Percentiles rank a stretch among this genome's conserved stretches.
Evolutionary conservation across 23 red algal genomes (phyloP).

Genomic region (Chondrus crispus): DNA sequence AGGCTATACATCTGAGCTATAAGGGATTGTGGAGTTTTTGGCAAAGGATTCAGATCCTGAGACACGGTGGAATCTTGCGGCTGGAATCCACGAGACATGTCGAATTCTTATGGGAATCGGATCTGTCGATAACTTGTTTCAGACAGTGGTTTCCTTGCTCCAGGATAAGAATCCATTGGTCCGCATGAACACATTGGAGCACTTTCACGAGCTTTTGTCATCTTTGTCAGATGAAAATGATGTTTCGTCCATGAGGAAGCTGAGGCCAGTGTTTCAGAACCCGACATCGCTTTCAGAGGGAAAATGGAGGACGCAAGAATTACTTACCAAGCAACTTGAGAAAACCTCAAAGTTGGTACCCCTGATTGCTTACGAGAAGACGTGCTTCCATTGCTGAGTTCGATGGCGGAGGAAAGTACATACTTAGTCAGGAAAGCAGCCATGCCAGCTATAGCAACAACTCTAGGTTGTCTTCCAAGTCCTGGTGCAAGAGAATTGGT

Average conservation of each 20-base stretch:
- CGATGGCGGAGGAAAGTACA: conserved; percentile 32
- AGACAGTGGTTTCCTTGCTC: conserved; percentile 33
- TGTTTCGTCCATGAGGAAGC: conserved; percentile 6
- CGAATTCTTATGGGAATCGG: conserved; percentile 6
- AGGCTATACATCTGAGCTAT: not conserved
- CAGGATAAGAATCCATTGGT: conserved; percentile 49
- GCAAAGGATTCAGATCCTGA: conserved; percentile 58
- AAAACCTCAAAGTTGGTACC: conserved; percentile 37
- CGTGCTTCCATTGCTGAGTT: conserved; percentile 60
- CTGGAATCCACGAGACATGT: conserved; percentile 48
- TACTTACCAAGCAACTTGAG: conserved; percentile 57
- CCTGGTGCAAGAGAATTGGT: conserved; percentile 23
- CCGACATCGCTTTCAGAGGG: conserved; percentile 43
- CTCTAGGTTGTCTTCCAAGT: conserved; percentile 49
- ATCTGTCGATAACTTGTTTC: conserved; percentile 36
- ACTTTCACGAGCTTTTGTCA: conserved; percentile 18
- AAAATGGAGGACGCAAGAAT: conserved; percentile 73
- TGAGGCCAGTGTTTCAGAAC: conserved; percentile 50
- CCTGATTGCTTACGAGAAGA: conserved; percentile 10
- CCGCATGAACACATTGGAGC: conserved; percentile 33
- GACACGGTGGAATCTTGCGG: conserved; percentile 68
- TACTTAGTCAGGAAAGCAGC: conserved; percentile 55
- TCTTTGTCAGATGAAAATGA: conserved; percentile 10
- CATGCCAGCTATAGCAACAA: conserved; percentile 50
- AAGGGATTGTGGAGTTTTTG: conserved; percentile 47